Evolutionary conservation across 2,329 filamentous ascomycete species (phyloP).

Genomic region (Calonectria montana): DNA sequence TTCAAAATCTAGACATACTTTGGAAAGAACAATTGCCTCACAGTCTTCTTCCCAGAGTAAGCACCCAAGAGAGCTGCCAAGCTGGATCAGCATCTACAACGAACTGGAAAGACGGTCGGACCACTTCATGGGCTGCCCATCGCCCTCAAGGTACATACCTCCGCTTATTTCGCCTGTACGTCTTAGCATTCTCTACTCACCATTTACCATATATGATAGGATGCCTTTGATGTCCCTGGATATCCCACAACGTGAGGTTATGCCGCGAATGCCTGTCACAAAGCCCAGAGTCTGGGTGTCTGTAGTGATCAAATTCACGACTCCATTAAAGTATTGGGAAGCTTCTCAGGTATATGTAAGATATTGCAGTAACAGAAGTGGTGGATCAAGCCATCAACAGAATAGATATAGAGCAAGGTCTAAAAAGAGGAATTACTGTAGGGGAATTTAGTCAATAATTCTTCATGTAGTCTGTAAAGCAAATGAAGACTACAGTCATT

Average conservation of each 20-base stretch:
- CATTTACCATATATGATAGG: not conserved
- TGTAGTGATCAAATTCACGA: not conserved
- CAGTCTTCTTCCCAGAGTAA: conserved; percentile 8
- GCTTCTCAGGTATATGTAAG: not conserved
- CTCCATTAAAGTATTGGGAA: not conserved
- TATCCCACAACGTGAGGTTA: conserved; percentile 67
- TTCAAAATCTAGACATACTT: not conserved
- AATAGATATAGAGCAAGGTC: not conserved
- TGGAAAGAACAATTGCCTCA: not conserved
- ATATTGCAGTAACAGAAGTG: not conserved
- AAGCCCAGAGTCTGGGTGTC: conserved; percentile 57
- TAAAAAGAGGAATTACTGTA: no score
- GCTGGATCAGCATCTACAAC: not conserved
- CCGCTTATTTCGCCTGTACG: not conserved
- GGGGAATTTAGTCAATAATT: no score
- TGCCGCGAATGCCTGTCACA: conserved; percentile 60
- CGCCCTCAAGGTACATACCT: conserved; percentile 39
- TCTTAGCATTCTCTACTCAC: not conserved
- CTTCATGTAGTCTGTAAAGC: no score
- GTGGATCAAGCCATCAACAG: not conserved
- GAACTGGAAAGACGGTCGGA: not conserved
- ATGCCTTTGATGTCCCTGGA: conserved; percentile 56
- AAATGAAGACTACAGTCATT: no score
- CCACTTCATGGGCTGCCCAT: conserved; percentile 72
- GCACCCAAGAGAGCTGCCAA: conserved; percentile 9